Evolutionary conservation across 2,329 filamentous ascomycete species (phyloP), one percentile per base, ranked within the genome.

Genomic region (Cladorrhinum sp.): DNA sequence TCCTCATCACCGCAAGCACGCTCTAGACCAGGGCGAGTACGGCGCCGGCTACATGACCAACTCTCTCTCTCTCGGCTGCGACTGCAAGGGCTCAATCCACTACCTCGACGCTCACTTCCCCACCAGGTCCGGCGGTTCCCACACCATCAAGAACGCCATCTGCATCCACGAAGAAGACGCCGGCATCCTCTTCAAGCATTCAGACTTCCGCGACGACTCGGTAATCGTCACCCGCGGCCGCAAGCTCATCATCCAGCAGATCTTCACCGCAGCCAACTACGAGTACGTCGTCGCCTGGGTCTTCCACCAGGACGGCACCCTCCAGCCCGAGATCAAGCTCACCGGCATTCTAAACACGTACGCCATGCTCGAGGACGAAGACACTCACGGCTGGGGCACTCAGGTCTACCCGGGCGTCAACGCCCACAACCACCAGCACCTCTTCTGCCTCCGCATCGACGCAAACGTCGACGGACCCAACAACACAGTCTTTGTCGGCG

Each of bases 231-330:
- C 92, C 0, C 87, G 93, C 24, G 92, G 88, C 1, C 86, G 92
- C 57, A 96, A 95, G 73, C 84, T 97, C 60, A 83, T 96, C 71
- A 82, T 97, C 66, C 92, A 92, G 65, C 92, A 96, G 68, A 89
- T 96, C 71, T 96, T 97, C 77, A 97, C 93, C 0, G 93, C 93
- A 0, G 93, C 93, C 24, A 97, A 97, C 79, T 97, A 97, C 76
- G 93, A 97, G 74, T 97, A 97, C 76, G 79, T 79, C 1, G 75
- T 81, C 25, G 79, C 93, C 78, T 96, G 91, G 92, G 88, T 92
- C 67, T 92, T 96, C 78, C 91, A 93, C 73, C 92, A 95, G 75
- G 93, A 96, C 68, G 93, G 92, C 38, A 96, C 92, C 0, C 87
- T 96, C 65, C 92, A 96, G 77, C 88, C 93, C 10, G 92, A 96